Conservation (phyloP, 441 rosid genomes). For the Croton laevigatus region DNA sequence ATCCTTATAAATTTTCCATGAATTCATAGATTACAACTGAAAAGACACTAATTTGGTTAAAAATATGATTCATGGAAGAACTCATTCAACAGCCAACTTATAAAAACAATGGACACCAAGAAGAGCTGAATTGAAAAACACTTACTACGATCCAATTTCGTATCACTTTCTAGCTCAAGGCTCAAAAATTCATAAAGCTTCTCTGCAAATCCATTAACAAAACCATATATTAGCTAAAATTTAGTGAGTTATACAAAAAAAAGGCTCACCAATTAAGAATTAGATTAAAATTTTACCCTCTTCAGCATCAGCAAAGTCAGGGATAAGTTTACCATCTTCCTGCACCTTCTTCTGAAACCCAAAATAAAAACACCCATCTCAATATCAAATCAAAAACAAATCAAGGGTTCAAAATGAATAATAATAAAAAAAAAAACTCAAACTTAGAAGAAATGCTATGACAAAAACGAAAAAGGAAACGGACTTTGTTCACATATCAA, state of each 20-base stretch:
- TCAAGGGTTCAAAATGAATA: neutral
- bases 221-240: neutral
- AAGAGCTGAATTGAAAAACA: neutral
- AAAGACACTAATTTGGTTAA: neutral
- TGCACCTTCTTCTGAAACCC: conserved; percentile 68
- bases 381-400: conserved; percentile 6
- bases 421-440: neutral
- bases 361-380: conserved; percentile 11
- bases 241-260: neutral
- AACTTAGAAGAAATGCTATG: neutral
- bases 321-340: conserved; percentile 68
- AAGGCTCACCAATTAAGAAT: neutral
- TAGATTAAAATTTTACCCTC: conserved; percentile 46
- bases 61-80: neutral
- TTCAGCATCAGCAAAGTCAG: conserved; percentile 82
- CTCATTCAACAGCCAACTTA: neutral
- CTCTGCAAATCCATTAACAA: conserved; percentile 43
- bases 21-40: neutral
- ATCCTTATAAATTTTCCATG: neutral
- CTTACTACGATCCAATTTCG: conserved; percentile 67
- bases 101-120: neutral
- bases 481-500: no score
- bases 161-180: conserved; percentile 68
- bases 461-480: neutral
- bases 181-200: conserved; percentile 73